phyloP scores from a whole-genome alignment of 768 basidiomycete genomes.

The Tricholoma furcatifolium region DNA sequence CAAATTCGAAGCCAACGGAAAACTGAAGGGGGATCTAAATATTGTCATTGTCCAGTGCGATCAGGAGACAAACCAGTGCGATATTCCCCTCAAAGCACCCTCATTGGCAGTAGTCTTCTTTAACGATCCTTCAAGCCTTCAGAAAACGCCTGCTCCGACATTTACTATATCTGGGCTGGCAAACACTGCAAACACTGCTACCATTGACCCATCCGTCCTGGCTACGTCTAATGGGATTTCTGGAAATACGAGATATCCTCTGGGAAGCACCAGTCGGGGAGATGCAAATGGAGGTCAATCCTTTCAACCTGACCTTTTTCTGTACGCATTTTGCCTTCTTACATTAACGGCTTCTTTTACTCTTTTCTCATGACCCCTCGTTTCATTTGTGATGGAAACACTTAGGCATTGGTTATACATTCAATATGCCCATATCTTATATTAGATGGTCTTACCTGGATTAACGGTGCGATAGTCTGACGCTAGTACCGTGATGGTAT shows the following conservation, averaged over 20 bases:
- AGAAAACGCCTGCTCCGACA: constrained; percentile 31
- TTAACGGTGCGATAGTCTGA: no score
- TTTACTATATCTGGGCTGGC: constrained; percentile 60
- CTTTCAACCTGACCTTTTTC: not conserved
- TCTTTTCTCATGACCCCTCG: constrained; percentile 25
- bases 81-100: constrained; percentile 66
- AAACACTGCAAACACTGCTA: constrained; percentile 49
- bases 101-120: constrained; percentile 78
- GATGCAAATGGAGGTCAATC: constrained; percentile 9
- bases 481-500: no score
- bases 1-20: constrained; percentile 65
- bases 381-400: constrained; percentile 32
- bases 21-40: constrained; percentile 51
- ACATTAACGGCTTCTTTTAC: not conserved
- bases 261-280: constrained; percentile 32
- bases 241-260: constrained; percentile 20
- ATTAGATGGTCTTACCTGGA: no score
- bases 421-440: no score
- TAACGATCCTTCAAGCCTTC: constrained; percentile 31
- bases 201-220: constrained; percentile 51
- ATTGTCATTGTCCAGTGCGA: constrained; percentile 64
- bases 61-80: constrained; percentile 48
- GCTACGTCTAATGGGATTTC: constrained; percentile 49
- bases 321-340: not conserved
- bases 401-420: constrained; percentile 13